Evolutionary conservation across 331 rosid genomes (phyloP), one percentile per base, ranked within the genome.

Genomic region (Telfairia occidentalis): DNA sequence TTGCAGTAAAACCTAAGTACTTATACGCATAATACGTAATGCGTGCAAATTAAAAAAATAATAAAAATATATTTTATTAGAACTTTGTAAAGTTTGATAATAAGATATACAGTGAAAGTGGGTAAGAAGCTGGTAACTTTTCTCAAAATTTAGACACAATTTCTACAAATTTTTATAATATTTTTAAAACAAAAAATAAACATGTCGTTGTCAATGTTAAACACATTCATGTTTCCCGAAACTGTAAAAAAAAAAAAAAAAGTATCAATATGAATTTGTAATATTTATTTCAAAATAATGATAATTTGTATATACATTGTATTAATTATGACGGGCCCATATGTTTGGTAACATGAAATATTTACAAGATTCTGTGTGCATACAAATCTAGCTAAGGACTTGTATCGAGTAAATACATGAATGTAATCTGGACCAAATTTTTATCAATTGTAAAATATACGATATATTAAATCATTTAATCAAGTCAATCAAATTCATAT

Each of bases 361-460:
- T 69, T 71, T 71, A 71, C 21, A 70, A 70, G 74, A 70, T 70
- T 70, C 38, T 15, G 15, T 46, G 75, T 26, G 18, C 75, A 71
- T 28, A 46, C 16, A 71, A 45, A 70, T 70, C 75, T 70, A 3
- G 58, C 38, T 4, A 70, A 26, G 42, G 58, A 46, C 43, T 9
- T 26, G 3, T 71, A 71, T 26, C 57, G 21, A 45, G 75, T 70
- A 28, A 45, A 70, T 70, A 70, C 75, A 70, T 46, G 55, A 70
- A 70, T 7, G 58, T 45, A 24, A 70, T 61, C 2, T 26, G 37
- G 3, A 29, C 38, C 9, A 29, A 30, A 3, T 9, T 13, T 5
- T 11, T 59, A 29, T 28, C 40, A 55, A 28, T 29, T 59, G 32
- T 61, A 7, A 61, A 30, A 15, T 32, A 2, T 34, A 18, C 18